Evolutionary conservation across 2,329 filamentous ascomycete genomes (phyloP).

Genomic region (Fusarium sp.): DNA sequence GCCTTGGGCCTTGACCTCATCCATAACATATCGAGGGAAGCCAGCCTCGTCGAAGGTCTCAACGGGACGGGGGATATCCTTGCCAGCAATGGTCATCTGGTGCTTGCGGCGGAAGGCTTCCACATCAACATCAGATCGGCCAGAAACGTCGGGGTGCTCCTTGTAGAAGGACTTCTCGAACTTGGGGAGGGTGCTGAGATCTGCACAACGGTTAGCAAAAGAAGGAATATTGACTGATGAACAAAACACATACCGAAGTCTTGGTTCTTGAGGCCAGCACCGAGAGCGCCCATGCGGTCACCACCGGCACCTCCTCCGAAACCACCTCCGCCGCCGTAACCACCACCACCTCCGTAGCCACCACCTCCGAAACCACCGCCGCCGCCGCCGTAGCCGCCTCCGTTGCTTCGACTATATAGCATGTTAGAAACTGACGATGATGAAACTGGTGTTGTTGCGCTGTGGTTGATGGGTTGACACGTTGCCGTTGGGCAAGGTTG

Average conservation of each 20-base stretch:
- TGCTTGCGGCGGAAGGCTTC: conserved; percentile 89
- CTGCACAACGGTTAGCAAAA: conserved; percentile 61
- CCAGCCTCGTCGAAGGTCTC: conserved; percentile 98
- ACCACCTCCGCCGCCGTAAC: conserved; percentile 55
- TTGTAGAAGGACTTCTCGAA: conserved; percentile 99
- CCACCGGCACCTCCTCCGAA: conserved; percentile 75
- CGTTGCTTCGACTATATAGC: conserved; percentile 60
- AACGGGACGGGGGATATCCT: conserved; percentile 89
- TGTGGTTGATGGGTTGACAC: conserved; percentile 21
- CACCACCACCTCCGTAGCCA: conserved; percentile 54
- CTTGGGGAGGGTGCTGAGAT: conserved; percentile 84
- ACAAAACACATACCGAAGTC: conserved; percentile 79
- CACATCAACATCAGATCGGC: conserved; percentile 82
- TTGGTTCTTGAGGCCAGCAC: conserved; percentile 87
- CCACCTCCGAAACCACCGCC: conserved; percentile 55
- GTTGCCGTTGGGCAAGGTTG: conserved; percentile 24
- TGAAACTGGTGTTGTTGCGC: conserved; percentile 12
- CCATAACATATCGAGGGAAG: conserved; percentile 97
- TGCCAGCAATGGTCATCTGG: conserved; percentile 85
- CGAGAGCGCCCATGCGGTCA: conserved; percentile 94
- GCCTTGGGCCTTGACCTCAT: conserved; percentile 97
- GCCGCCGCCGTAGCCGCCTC: conserved; percentile 55
- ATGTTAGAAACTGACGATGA: conserved; percentile 54
- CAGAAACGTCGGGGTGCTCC: conserved; percentile 84
- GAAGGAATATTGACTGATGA: conserved; percentile 45